A percentile compares a stretch with the other conserved stretches of the same genome.
These are phyloP conservation scores for Phytophthora crassamura DNA, from an alignment of 352 stramenopile species.

Conservation along the genomic window DNA sequence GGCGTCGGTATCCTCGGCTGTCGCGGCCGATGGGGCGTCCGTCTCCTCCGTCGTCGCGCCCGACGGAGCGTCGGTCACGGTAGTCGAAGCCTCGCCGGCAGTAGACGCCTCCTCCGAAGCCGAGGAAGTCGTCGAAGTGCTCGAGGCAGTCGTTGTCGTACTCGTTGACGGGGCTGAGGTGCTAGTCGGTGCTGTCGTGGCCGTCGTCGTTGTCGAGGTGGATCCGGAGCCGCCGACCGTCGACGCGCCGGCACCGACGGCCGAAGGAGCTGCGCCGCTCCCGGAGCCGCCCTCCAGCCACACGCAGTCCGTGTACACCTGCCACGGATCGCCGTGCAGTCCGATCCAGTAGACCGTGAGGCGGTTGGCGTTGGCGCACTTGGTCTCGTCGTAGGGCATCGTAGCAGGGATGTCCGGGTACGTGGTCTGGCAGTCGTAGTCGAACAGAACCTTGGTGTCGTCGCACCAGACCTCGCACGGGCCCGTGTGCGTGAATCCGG, in stretches of 20 bases:
- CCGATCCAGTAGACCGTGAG: slow-evolving; percentile 67
- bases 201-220: slow-evolving; percentile 15
- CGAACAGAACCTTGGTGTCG: slow-evolving; percentile 56
- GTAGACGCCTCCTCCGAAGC: slow-evolving; percentile 1
- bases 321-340: slow-evolving; percentile 57
- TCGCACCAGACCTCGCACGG: slow-evolving; percentile 72
- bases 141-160: neutral
- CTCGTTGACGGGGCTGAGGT: slow-evolving; percentile 13
- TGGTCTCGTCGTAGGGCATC: slow-evolving; percentile 51
- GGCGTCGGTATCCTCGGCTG: neutral
- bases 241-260: slow-evolving; percentile 17
- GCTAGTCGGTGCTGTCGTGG: slow-evolving; percentile 15
- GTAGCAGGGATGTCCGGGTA: slow-evolving; percentile 40
- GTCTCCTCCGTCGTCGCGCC: neutral
- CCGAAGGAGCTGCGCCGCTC: slow-evolving; percentile 22
- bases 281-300: slow-evolving; percentile 40
- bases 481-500: slow-evolving; percentile 62
- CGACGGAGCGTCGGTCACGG: neutral
- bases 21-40: neutral
- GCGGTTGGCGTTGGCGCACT: slow-evolving; percentile 52
- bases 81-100: slow-evolving; percentile 20
- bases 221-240: slow-evolving; percentile 11
- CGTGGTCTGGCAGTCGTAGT: slow-evolving; percentile 53
- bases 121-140: slow-evolving; percentile 5
- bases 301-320: slow-evolving; percentile 65